A percentile compares a stretch with the other conserved stretches of the same genome.
Evolutionary conservation across 2,329 filamentous ascomycete genomes (phyloP).

Genomic region (Coniochaeta pulveracea): DNA sequence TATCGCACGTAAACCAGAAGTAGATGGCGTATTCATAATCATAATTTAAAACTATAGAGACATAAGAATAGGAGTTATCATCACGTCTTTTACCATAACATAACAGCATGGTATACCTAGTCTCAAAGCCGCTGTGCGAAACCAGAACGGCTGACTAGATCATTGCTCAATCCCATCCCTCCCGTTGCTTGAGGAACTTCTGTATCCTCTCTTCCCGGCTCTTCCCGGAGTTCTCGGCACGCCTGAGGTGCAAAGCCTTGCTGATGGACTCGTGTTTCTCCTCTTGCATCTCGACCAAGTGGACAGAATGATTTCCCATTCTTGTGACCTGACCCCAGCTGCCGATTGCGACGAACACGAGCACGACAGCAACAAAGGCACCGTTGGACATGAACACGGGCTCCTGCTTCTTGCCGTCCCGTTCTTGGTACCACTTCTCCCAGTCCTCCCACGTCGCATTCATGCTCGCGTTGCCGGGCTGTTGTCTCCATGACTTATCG

Average conservation of each 20-base stretch:
- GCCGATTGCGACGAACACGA: conserved; percentile 57
- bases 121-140: too few relatives aligned
- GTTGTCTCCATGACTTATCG: conserved; percentile 36
- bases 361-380: conserved; percentile 63
- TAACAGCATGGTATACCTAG: too few relatives aligned
- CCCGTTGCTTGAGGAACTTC: conserved; percentile 64
- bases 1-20: too few relatives aligned
- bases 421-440: conserved; percentile 64
- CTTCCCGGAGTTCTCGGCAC: conserved; percentile 38
- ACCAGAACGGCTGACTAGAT: too few relatives aligned
- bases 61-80: too few relatives aligned
- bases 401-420: conserved; percentile 36
- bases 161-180: conserved; percentile 32
- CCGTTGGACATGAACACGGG: conserved; percentile 66
- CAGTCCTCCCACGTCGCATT: conserved; percentile 99
- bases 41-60: too few relatives aligned
- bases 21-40: too few relatives aligned
- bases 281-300: conserved; percentile 54
- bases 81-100: too few relatives aligned
- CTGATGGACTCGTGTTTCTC: conserved; percentile 56
- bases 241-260: conserved; percentile 42
- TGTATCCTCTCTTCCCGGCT: conserved; percentile 58
- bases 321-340: conserved; percentile 62
- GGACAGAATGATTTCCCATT: conserved; percentile 49
- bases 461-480: conserved; percentile 34